These are phyloP conservation scores for Bretziella fagacearum DNA, from an alignment of 2,329 filamentous ascomycete species.

Conservation along the genomic window DNA sequence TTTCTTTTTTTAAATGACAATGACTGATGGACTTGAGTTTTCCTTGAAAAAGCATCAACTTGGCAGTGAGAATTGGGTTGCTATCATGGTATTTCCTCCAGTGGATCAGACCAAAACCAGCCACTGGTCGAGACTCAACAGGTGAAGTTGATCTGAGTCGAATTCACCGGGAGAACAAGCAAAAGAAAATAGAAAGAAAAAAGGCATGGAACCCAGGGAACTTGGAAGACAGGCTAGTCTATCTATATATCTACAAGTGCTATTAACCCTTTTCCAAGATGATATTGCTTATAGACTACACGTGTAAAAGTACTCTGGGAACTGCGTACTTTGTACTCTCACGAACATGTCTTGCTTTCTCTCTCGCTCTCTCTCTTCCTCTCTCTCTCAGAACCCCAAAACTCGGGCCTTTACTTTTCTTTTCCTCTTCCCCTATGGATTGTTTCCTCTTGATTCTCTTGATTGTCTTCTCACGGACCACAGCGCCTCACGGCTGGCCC, in stretches of 20 bases:
- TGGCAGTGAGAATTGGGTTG: not conserved
- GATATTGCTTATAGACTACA: not conserved
- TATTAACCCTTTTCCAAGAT: not conserved
- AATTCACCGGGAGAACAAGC: not conserved
- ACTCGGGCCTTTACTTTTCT: no score
- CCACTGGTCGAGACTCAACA: not conserved
- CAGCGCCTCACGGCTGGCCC: not conserved
- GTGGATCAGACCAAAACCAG: not conserved
- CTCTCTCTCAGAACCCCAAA: no score
- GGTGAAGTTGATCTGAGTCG: not conserved
- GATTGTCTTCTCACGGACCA: not conserved
- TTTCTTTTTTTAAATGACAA: no score
- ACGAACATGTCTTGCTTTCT: not conserved
- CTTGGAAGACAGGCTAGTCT: not conserved
- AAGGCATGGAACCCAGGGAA: not conserved
- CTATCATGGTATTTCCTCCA: no score
- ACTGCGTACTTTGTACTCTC: not conserved
- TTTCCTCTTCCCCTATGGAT: not conserved
- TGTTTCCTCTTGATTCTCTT: not conserved
- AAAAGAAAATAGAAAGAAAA: not conserved
- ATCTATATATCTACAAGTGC: not conserved
- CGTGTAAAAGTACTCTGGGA: not conserved
- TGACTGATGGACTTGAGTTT: no score
- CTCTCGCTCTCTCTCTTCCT: no score
- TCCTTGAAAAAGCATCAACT: not conserved